Base-by-base conservation (phyloP, 495 filamentous ascomycete species). In the Xylaria venustula region DNA sequence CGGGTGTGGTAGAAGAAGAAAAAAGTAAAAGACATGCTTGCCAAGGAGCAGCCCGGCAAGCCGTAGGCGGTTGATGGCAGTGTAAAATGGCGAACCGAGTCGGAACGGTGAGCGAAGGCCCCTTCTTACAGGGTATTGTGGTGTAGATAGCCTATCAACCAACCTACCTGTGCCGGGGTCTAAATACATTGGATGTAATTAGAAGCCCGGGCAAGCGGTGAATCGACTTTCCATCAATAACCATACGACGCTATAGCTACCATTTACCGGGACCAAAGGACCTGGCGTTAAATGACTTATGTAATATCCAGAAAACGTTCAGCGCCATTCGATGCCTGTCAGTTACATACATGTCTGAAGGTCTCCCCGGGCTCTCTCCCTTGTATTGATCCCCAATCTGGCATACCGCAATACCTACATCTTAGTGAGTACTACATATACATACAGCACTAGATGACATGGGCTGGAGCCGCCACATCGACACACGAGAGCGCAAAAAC, bases 211-310 rank as follows among this genome's bases (percentile, higher is more conserved):
- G 3, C 11, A 34, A 32, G 53, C 53, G 53, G 53, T 55, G 53
- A 55, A 34, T 20, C 14, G 36, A 20, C 28, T 14, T 22, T 20
- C n/a, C n/a, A n/a, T n/a, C n/a, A n/a, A n/a, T n/a, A n/a, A n/a
- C n/a, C n/a, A n/a, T n/a, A n/a, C n/a, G n/a, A 37, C 25, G 53
- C 40, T 55, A 55, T 55, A 55, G 37, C 53, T 55, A 34, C n/a
- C 40, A 15, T 19, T 28, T 23, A 1, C 49, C 30, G 36, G 37
- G 36, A 52, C 28, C 32, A 14, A n/a, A n/a, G n/a, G n/a, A n/a
- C n/a, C n/a, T n/a, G n/a, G n/a, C n/a, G n/a, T n/a, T n/a, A 15
- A 15, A 36, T 12, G 15, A 32, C 49, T 52, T 52, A 52, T 26
- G 49, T 52, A 52, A 52, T 52, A 52, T 51, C 8, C 15, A 7